Conservation (phyloP, 1,139 yeast species). For the Debaryomyces coudertii region DNA sequence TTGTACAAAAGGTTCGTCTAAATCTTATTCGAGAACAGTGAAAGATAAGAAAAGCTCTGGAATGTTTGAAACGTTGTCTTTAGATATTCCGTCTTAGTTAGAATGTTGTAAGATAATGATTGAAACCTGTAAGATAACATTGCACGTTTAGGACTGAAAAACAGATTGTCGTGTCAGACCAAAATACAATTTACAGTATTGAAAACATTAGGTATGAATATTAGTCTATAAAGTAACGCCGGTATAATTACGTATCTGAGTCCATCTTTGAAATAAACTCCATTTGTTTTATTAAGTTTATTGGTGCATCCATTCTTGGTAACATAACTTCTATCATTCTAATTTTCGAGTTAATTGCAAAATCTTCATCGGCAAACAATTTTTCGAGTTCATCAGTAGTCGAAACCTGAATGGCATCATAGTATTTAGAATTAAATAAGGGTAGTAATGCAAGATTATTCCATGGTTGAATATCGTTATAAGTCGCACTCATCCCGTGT, state of each 20-base stretch:
- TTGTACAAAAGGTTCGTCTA: neutral
- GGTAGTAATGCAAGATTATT: conserved; percentile 69
- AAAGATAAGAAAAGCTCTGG: neutral
- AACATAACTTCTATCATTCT: conserved; percentile 80
- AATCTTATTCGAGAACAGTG: neutral
- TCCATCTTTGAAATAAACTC: conserved; percentile 14
- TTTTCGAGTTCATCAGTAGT: conserved; percentile 70
- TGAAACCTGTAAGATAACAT: neutral
- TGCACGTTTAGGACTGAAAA: neutral
- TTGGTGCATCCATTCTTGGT: conserved; percentile 82
- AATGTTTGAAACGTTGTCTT: neutral
- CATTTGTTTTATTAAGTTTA: conserved; percentile 46
- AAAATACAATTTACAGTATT: neutral
- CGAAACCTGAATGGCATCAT: conserved; percentile 56
- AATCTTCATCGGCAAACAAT: conserved; percentile 55
- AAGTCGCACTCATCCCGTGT: conserved; percentile 75
- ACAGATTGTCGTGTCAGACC: conserved; percentile 2
- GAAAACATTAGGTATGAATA: neutral
- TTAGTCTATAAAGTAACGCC: neutral
- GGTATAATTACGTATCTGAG: neutral
- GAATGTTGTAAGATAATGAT: neutral
- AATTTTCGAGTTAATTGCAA: conserved; percentile 64
- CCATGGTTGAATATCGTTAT: conserved; percentile 86
- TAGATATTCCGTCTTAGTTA: neutral
- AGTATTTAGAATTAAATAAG: conserved; percentile 69